A percentile compares a stretch with the other conserved stretches of the same genome.
Conservation (phyloP, 2,329 filamentous ascomycete genomes). For the Colletotrichum godetiae region DNA sequence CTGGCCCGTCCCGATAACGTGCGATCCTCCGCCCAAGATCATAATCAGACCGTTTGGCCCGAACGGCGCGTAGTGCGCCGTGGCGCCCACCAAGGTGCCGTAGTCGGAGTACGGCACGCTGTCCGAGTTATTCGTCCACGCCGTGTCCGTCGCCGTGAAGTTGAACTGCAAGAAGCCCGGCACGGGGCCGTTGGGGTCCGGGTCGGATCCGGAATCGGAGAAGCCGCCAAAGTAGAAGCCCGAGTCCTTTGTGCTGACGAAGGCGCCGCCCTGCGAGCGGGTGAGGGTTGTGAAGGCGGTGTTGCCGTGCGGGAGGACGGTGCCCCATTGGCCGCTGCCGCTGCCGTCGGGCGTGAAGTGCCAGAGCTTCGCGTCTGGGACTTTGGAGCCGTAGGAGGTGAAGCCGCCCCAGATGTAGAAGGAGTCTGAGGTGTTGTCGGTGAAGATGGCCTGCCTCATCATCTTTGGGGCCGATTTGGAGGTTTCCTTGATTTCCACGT, state of each 20-base stretch:
- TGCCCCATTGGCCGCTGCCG: conserved; percentile 35
- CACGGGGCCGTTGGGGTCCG: conserved; percentile 13
- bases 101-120: conserved; percentile 21
- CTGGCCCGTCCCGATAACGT: neutral
- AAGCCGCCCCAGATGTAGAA: conserved; percentile 38
- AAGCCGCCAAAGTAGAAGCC: conserved; percentile 35
- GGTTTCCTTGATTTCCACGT: conserved; percentile 22
- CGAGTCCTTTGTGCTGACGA: conserved; percentile 25
- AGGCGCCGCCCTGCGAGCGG: conserved; percentile 24
- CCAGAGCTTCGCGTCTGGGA: conserved; percentile 28
- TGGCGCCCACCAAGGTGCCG: conserved; percentile 22
- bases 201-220: conserved; percentile 9
- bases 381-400: neutral
- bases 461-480: conserved; percentile 29
- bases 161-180: conserved; percentile 32
- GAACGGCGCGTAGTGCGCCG: conserved; percentile 32
- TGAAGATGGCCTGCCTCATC: conserved; percentile 28
- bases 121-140: conserved; percentile 28
- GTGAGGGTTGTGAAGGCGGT: conserved; percentile 17
- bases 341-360: conserved; percentile 28
- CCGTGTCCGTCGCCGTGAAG: conserved; percentile 20
- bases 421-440: conserved; percentile 1
- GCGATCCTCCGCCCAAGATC: conserved; percentile 27
- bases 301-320: conserved; percentile 23
- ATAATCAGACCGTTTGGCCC: conserved; percentile 34